Percentiles rank a stretch among this genome's conserved stretches.
These are phyloP conservation scores for Aegilops tauschii DNA, from an alignment of 176 grass and related monocot species.

Conservation along the genomic window DNA sequence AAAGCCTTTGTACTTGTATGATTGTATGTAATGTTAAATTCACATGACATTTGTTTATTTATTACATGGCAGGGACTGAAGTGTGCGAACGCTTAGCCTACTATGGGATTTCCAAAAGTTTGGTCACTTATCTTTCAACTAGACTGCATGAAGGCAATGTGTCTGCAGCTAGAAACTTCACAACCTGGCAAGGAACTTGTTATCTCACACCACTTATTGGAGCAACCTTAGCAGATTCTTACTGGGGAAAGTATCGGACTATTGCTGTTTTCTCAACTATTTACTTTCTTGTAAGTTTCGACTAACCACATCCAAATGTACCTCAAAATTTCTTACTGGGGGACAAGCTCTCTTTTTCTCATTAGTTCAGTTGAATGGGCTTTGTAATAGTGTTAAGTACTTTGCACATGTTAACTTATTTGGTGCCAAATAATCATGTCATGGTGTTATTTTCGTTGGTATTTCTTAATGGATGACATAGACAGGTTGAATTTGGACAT, in stretches of 20 bases:
- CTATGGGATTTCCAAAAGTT: slow-evolving; percentile 79
- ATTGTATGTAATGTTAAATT: slow-evolving; percentile 11
- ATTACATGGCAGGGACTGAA: slow-evolving; percentile 62
- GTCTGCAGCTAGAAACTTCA: slow-evolving; percentile 68
- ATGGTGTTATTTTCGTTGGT: background rate
- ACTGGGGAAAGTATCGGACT: slow-evolving; percentile 68
- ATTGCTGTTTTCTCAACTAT: slow-evolving; percentile 73
- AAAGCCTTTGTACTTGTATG: background rate
- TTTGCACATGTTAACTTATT: background rate
- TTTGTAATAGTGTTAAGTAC: background rate
- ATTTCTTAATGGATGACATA: background rate
- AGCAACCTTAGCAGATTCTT: slow-evolving; percentile 69
- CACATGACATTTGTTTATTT: slow-evolving; percentile 14
- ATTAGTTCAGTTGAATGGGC: background rate
- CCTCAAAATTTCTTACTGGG: background rate
- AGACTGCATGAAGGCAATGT: slow-evolving; percentile 67
- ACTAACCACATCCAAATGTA: background rate
- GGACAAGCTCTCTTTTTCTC: background rate
- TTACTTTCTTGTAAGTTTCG: slow-evolving; percentile 79
- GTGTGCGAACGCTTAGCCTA: slow-evolving; percentile 71
- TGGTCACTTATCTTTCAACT: slow-evolving; percentile 71
- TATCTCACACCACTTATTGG: slow-evolving; percentile 77
- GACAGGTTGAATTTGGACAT: background rate
- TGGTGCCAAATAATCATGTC: background rate
- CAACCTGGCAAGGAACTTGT: slow-evolving; percentile 86